phyloP scores from a whole-genome alignment of 2,329 filamentous ascomycete species.

The Paraconiothyrium sp. region DNA sequence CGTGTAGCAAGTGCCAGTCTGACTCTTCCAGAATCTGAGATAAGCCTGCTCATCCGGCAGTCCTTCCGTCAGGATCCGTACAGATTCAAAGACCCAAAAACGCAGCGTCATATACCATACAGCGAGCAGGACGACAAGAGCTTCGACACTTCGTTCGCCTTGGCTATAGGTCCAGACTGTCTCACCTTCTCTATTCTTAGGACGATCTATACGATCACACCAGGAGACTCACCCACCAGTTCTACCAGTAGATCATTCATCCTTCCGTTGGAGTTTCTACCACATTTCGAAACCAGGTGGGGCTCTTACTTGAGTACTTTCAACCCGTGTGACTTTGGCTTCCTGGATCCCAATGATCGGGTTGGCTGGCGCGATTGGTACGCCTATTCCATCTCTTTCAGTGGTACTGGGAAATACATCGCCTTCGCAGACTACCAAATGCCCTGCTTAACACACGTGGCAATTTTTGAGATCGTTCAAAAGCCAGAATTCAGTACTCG shows the following conservation, averaged over 20 bases:
- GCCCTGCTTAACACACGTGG: background rate
- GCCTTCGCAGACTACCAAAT: conserved; percentile 1
- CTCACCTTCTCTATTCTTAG: background rate
- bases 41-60: background rate
- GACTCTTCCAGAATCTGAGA: background rate
- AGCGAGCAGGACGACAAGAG: background rate
- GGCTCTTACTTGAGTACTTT: background rate
- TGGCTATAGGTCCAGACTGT: background rate
- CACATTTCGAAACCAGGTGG: background rate
- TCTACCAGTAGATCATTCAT: background rate
- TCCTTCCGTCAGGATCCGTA: background rate
- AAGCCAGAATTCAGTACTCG: background rate
- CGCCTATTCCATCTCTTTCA: background rate
- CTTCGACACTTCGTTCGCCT: background rate
- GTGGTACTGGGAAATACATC: background rate
- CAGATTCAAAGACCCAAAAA: background rate
- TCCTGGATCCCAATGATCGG: background rate
- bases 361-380: background rate
- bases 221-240: background rate
- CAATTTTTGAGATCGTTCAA: background rate
- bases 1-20: background rate
- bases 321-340: background rate
- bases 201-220: background rate
- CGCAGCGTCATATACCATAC: background rate
- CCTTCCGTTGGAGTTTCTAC: background rate